Evolutionary conservation across 1,284 basidiomycete genomes (phyloP), one percentile per base, ranked within the genome.

Genomic region (Butyriboletus appendiculatus): DNA sequence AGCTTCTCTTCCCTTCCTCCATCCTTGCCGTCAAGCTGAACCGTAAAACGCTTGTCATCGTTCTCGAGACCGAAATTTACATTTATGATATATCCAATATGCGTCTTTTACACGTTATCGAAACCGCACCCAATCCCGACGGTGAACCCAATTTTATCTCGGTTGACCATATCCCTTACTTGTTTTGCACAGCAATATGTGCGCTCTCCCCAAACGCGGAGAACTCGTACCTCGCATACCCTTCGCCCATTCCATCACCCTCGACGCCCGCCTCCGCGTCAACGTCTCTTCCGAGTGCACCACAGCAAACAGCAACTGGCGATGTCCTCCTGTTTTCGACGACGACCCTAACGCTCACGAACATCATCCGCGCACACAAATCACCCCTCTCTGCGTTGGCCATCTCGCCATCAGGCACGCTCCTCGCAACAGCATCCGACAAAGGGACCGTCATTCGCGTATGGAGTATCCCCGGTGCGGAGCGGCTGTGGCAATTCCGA

Each of bases 31-130:
- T 99, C 69, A 98, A 97, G 76, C 82, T 99, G 67, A 99, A 99
- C 76, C 82, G 97, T 53, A 95, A 97, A 74, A 90, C 95, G 0
- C 82, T 99, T 22, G 92, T 98, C 35, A 96, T 99, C 58, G 91
- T 99, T 8, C 82, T 99, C 50, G 96, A 98, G 69, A 85, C 85
- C 40, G 94, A 98, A 72, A 97, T 99, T 56, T 99, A 98, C 76
- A 95, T 98, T 53, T 99, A 99, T 69, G 96, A 99, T 69, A 98
- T 99, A 64, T 93, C 90, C 56, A 99, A 98, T 64, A 98, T 99
- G 96, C 91, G 96, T 64, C 81, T 99, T 32, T 75, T 98, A 41
- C 96, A 98, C 71, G 97, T 98, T 45, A 96, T 99, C 53, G 97
- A 99, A 77, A 99, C 96, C 0, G 90, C 92, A 15, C 86, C 93